These are phyloP conservation scores for Claviceps pusilla DNA, from an alignment of 2,329 filamentous ascomycete genomes.

Conservation along the genomic window DNA sequence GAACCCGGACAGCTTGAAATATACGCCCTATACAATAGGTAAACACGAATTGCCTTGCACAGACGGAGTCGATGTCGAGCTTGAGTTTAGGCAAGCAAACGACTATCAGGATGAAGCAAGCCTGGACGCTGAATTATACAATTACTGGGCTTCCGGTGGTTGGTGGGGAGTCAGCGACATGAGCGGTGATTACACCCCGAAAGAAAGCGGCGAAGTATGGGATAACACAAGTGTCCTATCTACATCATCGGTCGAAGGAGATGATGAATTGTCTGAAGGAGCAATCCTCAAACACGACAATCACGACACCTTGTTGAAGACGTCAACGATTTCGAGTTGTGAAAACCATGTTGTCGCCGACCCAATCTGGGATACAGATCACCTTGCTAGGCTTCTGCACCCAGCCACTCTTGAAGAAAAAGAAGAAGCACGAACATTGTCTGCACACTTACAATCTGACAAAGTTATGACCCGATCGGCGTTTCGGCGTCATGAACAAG, in stretches of 20 bases:
- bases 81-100: conserved; percentile 51
- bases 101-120: conserved; percentile 40
- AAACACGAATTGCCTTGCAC: conserved; percentile 40
- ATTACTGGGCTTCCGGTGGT: conserved; percentile 70
- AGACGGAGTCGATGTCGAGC: conserved; percentile 64
- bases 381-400: conserved; percentile 68
- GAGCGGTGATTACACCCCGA: conserved; percentile 61
- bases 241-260: conserved; percentile 24
- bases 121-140: conserved; percentile 62
- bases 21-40: conserved; percentile 20
- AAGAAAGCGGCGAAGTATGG: conserved; percentile 40
- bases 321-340: conserved; percentile 37
- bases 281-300: conserved; percentile 36
- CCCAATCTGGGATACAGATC: conserved; percentile 46
- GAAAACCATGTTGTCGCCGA: conserved; percentile 47
- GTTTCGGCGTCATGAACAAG: conserved; percentile 53
- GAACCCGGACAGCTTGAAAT: neutral
- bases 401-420: conserved; percentile 64
- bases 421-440: conserved; percentile 65
- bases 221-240: conserved; percentile 76
- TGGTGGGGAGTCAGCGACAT: conserved; percentile 73
- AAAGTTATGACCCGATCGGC: conserved; percentile 68
- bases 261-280: conserved; percentile 26
- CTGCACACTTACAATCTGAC: conserved; percentile 59
- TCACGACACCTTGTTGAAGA: conserved; percentile 60